Percentiles rank a stretch among this genome's conserved stretches.
Conservation (phyloP, 139 green algal species). For the Volvox africanus region DNA sequence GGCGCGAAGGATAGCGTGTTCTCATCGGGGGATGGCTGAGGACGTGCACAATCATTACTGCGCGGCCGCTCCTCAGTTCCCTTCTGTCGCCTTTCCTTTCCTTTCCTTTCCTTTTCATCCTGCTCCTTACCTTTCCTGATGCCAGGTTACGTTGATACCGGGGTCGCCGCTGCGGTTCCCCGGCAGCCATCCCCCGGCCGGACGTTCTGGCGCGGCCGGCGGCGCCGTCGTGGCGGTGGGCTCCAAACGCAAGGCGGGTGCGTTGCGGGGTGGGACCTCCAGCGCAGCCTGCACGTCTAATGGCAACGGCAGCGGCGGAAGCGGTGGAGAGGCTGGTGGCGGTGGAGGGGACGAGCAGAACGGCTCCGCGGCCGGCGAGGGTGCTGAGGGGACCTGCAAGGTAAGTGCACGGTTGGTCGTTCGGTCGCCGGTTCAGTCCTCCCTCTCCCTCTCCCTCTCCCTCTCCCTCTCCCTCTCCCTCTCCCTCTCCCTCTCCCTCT, state of each 20-base stretch:
- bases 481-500: too few relatives aligned
- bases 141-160: constrained; percentile 7
- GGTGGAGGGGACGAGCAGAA: constrained; percentile 21
- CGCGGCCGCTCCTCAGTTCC: too few relatives aligned
- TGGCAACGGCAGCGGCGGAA: constrained; percentile 29
- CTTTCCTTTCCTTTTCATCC: too few relatives aligned
- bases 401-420: not conserved
- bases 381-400: constrained; percentile 12
- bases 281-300: constrained; percentile 6
- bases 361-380: not conserved
- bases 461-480: too few relatives aligned
- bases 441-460: too few relatives aligned
- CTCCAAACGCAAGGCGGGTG: constrained; percentile 29
- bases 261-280: not conserved
- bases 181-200: not conserved
- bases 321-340: not conserved
- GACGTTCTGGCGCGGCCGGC: not conserved
- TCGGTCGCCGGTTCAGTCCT: too few relatives aligned
- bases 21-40: too few relatives aligned
- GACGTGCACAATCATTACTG: too few relatives aligned
- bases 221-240: not conserved
- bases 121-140: not conserved
- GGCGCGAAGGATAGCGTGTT: not conserved
- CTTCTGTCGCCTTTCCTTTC: too few relatives aligned
- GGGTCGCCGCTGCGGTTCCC: not conserved